These are phyloP conservation scores for Bipolaris bicolor DNA, from an alignment of 2,329 filamentous ascomycete species.

Conservation along the genomic window DNA sequence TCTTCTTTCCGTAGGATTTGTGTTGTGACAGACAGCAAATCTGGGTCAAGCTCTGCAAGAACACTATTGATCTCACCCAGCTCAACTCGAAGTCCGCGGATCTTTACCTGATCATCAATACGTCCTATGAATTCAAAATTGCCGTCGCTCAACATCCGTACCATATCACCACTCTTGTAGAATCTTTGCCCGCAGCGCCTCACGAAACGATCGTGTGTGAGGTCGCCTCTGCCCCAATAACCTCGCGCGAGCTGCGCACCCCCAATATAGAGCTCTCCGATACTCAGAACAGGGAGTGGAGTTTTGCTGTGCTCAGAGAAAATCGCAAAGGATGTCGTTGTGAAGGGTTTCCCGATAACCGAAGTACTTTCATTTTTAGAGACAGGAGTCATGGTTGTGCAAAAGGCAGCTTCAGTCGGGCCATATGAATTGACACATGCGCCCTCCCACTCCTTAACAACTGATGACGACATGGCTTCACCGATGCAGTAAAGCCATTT, in stretches of 20 bases:
- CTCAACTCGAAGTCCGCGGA: slow-evolving; percentile 48
- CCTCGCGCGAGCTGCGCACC: slow-evolving; percentile 55
- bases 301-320: slow-evolving; percentile 38
- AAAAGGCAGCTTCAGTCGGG: slow-evolving; percentile 54
- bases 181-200: slow-evolving; percentile 38
- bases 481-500: slow-evolving; percentile 55
- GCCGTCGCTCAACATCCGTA: slow-evolving; percentile 47
- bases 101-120: slow-evolving; percentile 50
- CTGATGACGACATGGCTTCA: slow-evolving; percentile 50
- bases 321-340: slow-evolving; percentile 50
- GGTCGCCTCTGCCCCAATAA: slow-evolving; percentile 48
- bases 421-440: slow-evolving; percentile 55
- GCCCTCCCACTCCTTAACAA: slow-evolving; percentile 48
- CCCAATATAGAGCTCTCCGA: slow-evolving; percentile 56
- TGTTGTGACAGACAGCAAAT: slow-evolving; percentile 34
- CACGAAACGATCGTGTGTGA: slow-evolving; percentile 44
- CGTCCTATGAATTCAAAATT: slow-evolving; percentile 51
- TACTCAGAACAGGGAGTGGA: slow-evolving; percentile 47
- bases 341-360: slow-evolving; percentile 53
- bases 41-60: slow-evolving; percentile 29
- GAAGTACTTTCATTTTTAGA: slow-evolving; percentile 38
- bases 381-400: slow-evolving; percentile 51
- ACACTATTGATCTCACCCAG: slow-evolving; percentile 48
- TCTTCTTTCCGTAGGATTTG: slow-evolving; percentile 40
- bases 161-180: slow-evolving; percentile 49